A percentile compares a stretch with the other conserved stretches of the same genome.
Conservation (phyloP, 371 early-diverging fungal genomes). For the Saksenaea vasiformis region DNA sequence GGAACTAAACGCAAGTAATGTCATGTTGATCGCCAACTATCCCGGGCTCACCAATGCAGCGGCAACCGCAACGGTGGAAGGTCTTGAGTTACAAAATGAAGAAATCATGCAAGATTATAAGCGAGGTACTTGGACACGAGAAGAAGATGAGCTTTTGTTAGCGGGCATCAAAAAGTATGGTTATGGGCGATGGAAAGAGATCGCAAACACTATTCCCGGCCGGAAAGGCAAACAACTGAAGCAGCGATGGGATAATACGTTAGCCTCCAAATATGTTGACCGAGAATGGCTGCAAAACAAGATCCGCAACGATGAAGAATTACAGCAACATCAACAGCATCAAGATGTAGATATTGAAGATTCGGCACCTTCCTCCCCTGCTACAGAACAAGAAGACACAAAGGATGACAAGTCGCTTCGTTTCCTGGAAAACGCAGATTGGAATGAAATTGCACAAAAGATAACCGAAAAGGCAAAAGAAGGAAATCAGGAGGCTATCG, state of each 20-base stretch:
- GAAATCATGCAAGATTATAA: slow-evolving; percentile 37
- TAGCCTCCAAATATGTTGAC: slow-evolving; percentile 37
- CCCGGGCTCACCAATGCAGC: slow-evolving; percentile 22
- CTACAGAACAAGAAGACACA: neutral
- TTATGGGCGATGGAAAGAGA: slow-evolving; percentile 45
- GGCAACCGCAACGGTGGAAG: neutral
- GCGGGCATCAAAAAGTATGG: slow-evolving; percentile 36
- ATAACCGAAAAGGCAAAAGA: slow-evolving; percentile 47
- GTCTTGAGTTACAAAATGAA: slow-evolving; percentile 23
- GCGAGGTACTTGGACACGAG: slow-evolving; percentile 36
- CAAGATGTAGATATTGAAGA: slow-evolving; percentile 21
- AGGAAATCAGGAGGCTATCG: slow-evolving; percentile 45
- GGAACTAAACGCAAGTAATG: slow-evolving; percentile 12
- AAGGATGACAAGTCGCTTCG: neutral
- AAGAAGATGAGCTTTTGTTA: slow-evolving; percentile 38
- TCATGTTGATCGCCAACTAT: slow-evolving; percentile 35
- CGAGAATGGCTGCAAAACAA: slow-evolving; percentile 34
- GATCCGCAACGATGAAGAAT: slow-evolving; percentile 19
- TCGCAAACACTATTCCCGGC: slow-evolving; percentile 39
- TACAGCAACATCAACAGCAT: slow-evolving; percentile 8
- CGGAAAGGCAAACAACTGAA: slow-evolving; percentile 42
- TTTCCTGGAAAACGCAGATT: slow-evolving; percentile 16
- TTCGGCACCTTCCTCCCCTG: slow-evolving; percentile 19
- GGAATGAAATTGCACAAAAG: slow-evolving; percentile 38
- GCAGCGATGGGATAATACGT: slow-evolving; percentile 40